Percentiles rank a stretch among this genome's conserved stretches.
These are phyloP conservation scores for Dothistroma septosporum DNA, from an alignment of 2,329 filamentous ascomycete species.

Conservation along the genomic window DNA sequence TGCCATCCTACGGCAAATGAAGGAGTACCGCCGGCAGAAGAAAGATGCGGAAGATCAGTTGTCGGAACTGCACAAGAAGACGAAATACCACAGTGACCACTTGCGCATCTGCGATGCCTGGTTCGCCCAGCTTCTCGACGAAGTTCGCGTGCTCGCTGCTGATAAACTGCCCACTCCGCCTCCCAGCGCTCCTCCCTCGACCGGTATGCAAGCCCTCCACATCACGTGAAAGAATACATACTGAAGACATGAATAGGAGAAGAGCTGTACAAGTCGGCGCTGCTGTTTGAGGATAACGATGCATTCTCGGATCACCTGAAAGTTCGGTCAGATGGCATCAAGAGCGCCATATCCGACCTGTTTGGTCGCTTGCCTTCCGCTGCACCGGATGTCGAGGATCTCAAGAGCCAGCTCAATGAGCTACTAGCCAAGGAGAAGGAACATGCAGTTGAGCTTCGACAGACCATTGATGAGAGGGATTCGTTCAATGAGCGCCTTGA, in stretches of 20 bases:
- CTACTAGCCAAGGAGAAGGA: conserved; percentile 77
- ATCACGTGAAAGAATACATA: conserved; percentile 27
- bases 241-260: conserved; percentile 33
- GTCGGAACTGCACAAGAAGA: conserved; percentile 72
- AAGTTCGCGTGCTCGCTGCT: conserved; percentile 43
- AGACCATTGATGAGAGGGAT: conserved; percentile 30
- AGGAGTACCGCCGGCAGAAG: conserved; percentile 92
- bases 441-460: conserved; percentile 28
- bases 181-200: conserved; percentile 27
- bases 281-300: conserved; percentile 52
- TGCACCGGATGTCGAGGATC: conserved; percentile 63
- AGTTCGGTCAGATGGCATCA: conserved; percentile 71
- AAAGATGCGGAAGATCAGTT: conserved; percentile 74
- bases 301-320: conserved; percentile 75
- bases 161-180: conserved; percentile 34
- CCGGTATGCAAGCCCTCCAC: conserved; percentile 29
- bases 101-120: conserved; percentile 85
- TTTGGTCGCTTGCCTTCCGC: conserved; percentile 51
- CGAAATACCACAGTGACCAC: conserved; percentile 85
- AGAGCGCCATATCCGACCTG: conserved; percentile 66
- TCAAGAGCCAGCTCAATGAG: conserved; percentile 71
- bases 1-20: conserved; percentile 95
- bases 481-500: conserved; percentile 77
- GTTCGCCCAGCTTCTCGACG: conserved; percentile 71
- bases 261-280: conserved; percentile 48